Evolutionary conservation across 345 rosid species (phyloP).

Genomic region (Laguncularia racemosa): DNA sequence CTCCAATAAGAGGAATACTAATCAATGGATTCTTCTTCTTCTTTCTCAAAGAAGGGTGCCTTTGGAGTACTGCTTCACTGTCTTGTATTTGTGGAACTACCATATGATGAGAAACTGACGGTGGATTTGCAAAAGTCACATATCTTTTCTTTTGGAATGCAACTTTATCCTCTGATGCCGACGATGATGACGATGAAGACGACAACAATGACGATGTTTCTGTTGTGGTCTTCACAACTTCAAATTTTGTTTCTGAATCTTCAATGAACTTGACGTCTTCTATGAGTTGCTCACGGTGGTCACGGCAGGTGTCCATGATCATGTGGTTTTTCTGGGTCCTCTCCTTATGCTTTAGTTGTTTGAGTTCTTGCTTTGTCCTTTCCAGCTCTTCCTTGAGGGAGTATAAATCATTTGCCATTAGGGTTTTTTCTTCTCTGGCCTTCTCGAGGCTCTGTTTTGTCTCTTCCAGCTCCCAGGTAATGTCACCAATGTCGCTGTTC

Average conservation of each 20-base stretch:
- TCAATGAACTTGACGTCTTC: slow-evolving; percentile 37
- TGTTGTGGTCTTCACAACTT: neutral
- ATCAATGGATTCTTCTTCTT: slow-evolving; percentile 10
- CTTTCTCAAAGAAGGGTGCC: slow-evolving; percentile 11
- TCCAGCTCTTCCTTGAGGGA: slow-evolving; percentile 72
- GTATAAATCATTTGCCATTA: slow-evolving; percentile 50
- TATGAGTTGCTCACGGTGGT: slow-evolving; percentile 11
- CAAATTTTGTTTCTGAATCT: slow-evolving; percentile 25
- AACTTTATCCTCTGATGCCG: neutral
- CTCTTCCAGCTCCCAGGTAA: slow-evolving; percentile 60
- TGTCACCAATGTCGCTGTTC: slow-evolving; percentile 17
- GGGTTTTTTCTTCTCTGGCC: slow-evolving; percentile 57
- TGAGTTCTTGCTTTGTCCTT: slow-evolving; percentile 60
- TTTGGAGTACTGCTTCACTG: slow-evolving; percentile 2
- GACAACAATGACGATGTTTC: neutral
- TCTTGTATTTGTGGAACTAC: neutral
- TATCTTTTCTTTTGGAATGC: slow-evolving; percentile 9
- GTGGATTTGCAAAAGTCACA: slow-evolving; percentile 14
- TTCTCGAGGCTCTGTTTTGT: slow-evolving; percentile 57
- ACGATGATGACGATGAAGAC: neutral
- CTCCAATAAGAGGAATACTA: slow-evolving; percentile 12
- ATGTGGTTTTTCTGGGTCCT: slow-evolving; percentile 4
- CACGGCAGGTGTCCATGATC: neutral
- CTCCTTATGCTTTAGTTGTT: slow-evolving; percentile 25
- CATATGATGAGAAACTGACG: slow-evolving; percentile 3